A percentile compares a stretch with the other conserved stretches of the same genome.
phyloP scores from a whole-genome alignment of 1,139 yeast species.

The Hyphopichia buzzinii region DNA sequence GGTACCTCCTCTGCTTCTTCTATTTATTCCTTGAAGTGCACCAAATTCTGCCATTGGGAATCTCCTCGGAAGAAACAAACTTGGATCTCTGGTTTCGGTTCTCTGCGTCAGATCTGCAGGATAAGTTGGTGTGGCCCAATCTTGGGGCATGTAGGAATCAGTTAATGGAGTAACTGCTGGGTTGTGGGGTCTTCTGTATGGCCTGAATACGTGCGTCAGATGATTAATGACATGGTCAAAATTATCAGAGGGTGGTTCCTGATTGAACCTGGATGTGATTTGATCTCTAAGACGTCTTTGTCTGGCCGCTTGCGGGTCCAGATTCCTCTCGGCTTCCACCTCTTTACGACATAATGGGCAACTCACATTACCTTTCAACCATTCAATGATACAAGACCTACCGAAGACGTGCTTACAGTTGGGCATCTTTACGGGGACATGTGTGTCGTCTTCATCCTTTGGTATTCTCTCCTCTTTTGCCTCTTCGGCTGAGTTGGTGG shows the following conservation, averaged over 20 bases:
- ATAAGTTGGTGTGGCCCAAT: conserved; percentile 30
- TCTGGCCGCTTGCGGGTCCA: conserved; percentile 18
- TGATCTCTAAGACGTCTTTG: conserved; percentile 11
- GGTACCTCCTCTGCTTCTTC: conserved; percentile 6
- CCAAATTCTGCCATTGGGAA: conserved; percentile 27
- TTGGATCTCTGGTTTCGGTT: conserved; percentile 20
- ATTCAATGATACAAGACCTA: conserved; percentile 40
- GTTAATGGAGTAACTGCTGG: conserved; percentile 43
- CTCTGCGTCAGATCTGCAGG: conserved; percentile 8
- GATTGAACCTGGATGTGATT: conserved; percentile 14
- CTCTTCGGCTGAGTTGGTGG: conserved; percentile 22
- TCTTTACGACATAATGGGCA: conserved; percentile 49
- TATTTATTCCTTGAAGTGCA: conserved; percentile 5
- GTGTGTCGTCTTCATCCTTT: conserved; percentile 21
- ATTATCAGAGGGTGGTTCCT: conserved; percentile 15
- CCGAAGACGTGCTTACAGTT: conserved; percentile 44
- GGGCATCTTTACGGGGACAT: conserved; percentile 45
- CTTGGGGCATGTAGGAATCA: conserved; percentile 39
- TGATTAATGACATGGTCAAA: conserved; percentile 25
- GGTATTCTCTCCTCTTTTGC: conserved; percentile 12
- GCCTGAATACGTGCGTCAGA: conserved; percentile 41
- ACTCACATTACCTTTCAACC: conserved; percentile 41
- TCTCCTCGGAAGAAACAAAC: conserved; percentile 29
- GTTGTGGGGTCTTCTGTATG: conserved; percentile 33
- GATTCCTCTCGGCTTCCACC: conserved; percentile 29